Conservation (phyloP, 768 basidiomycete species). For the Dioszegia aurantiaca region DNA sequence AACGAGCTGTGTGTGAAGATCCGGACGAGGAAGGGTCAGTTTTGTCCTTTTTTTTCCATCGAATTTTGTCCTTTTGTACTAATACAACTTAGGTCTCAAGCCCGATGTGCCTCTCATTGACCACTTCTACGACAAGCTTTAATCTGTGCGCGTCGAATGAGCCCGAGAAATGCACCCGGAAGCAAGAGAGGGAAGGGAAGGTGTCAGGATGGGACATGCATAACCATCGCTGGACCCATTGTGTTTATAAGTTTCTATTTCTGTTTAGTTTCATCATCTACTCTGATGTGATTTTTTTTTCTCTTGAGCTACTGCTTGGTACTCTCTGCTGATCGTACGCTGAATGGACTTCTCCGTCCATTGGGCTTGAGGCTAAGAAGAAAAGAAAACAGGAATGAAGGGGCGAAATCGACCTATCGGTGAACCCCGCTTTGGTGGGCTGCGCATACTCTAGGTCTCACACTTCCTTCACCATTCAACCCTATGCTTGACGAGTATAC, state of each 20-base stretch:
- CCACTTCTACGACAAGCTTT: conserved; percentile 18
- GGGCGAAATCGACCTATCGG: no score
- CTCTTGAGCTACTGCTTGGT: neutral
- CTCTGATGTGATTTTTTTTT: neutral
- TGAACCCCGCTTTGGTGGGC: no score
- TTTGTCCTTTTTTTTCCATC: neutral
- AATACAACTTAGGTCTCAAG: conserved; percentile 21
- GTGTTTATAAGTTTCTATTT: no score
- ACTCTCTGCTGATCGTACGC: no score
- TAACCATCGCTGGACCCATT: no score
- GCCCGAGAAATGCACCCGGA: neutral
- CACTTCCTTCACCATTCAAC: no score
- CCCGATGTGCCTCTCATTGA: conserved; percentile 35
- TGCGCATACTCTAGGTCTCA: no score
- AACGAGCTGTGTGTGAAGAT: conserved; percentile 75
- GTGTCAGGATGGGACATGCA: neutral
- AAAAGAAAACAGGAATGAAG: no score
- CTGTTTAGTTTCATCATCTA: no score
- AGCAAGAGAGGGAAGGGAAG: neutral
- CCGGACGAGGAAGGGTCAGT: conserved; percentile 78
- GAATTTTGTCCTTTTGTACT: neutral
- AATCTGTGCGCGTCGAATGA: neutral
- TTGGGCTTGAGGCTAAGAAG: no score
- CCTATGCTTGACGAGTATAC: no score
- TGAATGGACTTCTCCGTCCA: no score